Percentiles rank a stretch among this genome's conserved stretches.
These are phyloP conservation scores for Clonostachys rosea DNA, from an alignment of 2,329 filamentous ascomycete species.

Conservation along the genomic window DNA sequence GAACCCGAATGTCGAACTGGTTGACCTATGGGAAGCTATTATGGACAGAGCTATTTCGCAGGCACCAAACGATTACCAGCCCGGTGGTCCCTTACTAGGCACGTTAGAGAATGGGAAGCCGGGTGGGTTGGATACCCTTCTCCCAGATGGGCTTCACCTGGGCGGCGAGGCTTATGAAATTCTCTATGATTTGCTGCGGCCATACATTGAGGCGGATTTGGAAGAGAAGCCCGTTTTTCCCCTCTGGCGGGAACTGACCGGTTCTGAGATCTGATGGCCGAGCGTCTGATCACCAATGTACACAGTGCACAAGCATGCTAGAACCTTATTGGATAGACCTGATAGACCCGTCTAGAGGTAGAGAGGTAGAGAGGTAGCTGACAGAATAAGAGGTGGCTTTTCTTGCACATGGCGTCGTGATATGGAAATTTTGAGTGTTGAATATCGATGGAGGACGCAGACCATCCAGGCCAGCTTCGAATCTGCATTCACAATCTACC, in stretches of 20 bases:
- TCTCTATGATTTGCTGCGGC: conserved; percentile 41
- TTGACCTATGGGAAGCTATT: conserved; percentile 78
- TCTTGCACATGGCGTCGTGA: no score
- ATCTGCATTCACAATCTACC: no score
- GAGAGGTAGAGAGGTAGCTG: no score
- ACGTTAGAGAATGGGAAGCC: conserved; percentile 42
- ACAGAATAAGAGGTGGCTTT: no score
- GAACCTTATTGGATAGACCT: no score
- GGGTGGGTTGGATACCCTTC: conserved; percentile 43
- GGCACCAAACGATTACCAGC: conserved; percentile 52
- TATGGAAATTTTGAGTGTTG: no score
- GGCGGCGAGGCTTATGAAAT: conserved; percentile 47
- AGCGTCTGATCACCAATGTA: no score
- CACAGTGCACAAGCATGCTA: no score
- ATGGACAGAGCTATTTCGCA: conserved; percentile 64
- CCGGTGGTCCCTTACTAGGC: conserved; percentile 40
- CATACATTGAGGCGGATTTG: conserved; percentile 42
- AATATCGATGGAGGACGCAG: no score
- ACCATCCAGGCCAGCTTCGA: no score
- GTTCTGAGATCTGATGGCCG: background rate
- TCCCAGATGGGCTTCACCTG: conserved; percentile 57
- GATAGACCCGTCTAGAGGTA: no score
- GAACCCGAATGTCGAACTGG: conserved; percentile 60
- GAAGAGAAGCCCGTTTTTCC: conserved; percentile 33
- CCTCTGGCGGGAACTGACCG: conserved; percentile 31